phyloP scores from a whole-genome alignment of 140 eudicot species.

The Stevia rebaudiana region DNA sequence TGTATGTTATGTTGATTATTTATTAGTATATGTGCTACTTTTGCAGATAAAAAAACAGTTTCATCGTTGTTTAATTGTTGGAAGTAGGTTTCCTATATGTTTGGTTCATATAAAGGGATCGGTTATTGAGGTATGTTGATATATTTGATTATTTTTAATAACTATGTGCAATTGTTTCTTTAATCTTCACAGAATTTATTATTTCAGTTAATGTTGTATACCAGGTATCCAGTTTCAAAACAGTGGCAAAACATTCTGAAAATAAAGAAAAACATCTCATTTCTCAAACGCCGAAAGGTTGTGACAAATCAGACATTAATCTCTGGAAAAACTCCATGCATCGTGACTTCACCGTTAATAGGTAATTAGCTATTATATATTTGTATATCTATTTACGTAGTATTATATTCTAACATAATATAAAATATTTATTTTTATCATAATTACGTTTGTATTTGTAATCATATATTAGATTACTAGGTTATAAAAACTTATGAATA shows the following conservation, averaged over 20 bases:
- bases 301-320: slow-evolving; percentile 42
- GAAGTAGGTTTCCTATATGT: slow-evolving; percentile 79
- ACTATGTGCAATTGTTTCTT: no score
- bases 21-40: slow-evolving; percentile 11
- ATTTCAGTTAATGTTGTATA: background rate
- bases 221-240: slow-evolving; percentile 89
- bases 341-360: slow-evolving; percentile 89
- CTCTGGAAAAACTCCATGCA: slow-evolving; percentile 68
- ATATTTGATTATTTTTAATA: slow-evolving; percentile 17
- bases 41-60: slow-evolving; percentile 54
- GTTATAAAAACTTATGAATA: no score
- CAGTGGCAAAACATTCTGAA: slow-evolving; percentile 35
- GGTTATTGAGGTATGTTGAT: slow-evolving; percentile 59
- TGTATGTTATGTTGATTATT: slow-evolving; percentile 5
- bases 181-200: no score
- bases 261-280: slow-evolving; percentile 20
- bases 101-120: slow-evolving; percentile 48
- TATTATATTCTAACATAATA: no score
- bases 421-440: no score
- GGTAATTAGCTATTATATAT: no score
- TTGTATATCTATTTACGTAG: no score
- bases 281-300: slow-evolving; percentile 42
- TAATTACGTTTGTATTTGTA: no score
- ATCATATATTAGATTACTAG: no score
- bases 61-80: slow-evolving; percentile 56